Base-by-base conservation (phyloP, 257 asterid species). In the Solanum dulcamara region DNA sequence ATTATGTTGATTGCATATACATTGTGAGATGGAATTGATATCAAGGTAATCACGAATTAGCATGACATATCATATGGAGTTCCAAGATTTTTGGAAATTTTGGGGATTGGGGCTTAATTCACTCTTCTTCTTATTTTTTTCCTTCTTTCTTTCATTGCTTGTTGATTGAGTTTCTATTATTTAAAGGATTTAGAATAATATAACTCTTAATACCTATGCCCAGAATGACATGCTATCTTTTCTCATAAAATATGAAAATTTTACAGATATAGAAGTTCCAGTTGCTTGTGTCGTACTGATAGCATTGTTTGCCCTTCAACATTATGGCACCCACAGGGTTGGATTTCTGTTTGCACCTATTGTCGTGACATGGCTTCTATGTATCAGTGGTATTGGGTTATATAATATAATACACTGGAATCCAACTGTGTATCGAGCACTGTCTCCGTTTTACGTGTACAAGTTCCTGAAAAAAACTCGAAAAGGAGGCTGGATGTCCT, bases 261-360 rank as follows among this genome's bases (percentile, higher is more conserved):
- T 88, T 93, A 95, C 99, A 96, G 99, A 94, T 86, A 92, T 94
- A 75, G 99, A 93, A 89, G 94, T 96, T 64, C 98, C 99, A 24
- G 95, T 86, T 83, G 89, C 98, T 64, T 96, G 99, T 88, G 62
- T 92, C 88, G 82, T 96, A 88, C 94, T 96, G 92, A 90, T 96
- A 90, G 96, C 93, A 81, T 88, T 96, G 90, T 96, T 96, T 90
- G 91, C 96, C 92, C 98, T 96, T 88, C 99, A 96, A 88, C 99
- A 96, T 90, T 96, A 96, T 28, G 99, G 99, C 62, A 96, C 98
- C 91, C 98, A 94, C 94, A 91, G 97, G 95, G 95, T 96, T 7
- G 99, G 99, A 60, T 96, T 94, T 93, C 87, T 96, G 94, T 96
- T 96, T 44, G 99, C 99, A 6, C 99, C 98, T 18, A 93, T 96